phyloP scores from a whole-genome alignment of 495 filamentous ascomycete species.

The Neurospora sp. region DNA sequence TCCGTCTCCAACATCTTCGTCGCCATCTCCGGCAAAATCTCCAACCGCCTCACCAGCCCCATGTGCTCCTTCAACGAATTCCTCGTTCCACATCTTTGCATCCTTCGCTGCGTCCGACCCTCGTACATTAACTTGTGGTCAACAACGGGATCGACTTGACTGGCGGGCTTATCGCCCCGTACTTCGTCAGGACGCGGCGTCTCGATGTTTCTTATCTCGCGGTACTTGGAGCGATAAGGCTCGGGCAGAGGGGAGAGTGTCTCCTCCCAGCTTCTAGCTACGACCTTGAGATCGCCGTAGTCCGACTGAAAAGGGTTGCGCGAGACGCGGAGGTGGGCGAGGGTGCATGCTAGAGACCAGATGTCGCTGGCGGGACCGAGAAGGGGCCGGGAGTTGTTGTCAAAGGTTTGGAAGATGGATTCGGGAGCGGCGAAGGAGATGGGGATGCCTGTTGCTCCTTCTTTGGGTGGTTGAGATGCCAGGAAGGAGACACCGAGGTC shows the following conservation, averaged over 20 bases:
- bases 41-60: not conserved
- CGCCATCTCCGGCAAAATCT: not conserved
- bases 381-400: not conserved
- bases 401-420: conserved; percentile 1
- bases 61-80: not conserved
- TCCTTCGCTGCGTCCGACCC: not conserved
- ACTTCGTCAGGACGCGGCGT: not conserved
- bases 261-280: too few relatives aligned
- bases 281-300: not conserved
- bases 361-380: conserved; percentile 12
- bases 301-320: not conserved
- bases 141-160: not conserved
- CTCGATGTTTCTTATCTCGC: not conserved
- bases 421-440: conserved; percentile 13
- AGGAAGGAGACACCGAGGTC: conserved; percentile 17
- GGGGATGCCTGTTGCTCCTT: conserved; percentile 8
- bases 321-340: conserved; percentile 7
- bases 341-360: conserved; percentile 17
- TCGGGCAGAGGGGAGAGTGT: not conserved
- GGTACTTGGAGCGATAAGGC: not conserved
- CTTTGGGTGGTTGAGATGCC: not conserved
- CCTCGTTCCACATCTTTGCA: not conserved
- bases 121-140: not conserved
- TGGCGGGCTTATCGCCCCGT: not conserved
- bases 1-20: not conserved